Conservation (phyloP, 176 grass and related monocot genomes). For the Calamus simplicifolius region DNA sequence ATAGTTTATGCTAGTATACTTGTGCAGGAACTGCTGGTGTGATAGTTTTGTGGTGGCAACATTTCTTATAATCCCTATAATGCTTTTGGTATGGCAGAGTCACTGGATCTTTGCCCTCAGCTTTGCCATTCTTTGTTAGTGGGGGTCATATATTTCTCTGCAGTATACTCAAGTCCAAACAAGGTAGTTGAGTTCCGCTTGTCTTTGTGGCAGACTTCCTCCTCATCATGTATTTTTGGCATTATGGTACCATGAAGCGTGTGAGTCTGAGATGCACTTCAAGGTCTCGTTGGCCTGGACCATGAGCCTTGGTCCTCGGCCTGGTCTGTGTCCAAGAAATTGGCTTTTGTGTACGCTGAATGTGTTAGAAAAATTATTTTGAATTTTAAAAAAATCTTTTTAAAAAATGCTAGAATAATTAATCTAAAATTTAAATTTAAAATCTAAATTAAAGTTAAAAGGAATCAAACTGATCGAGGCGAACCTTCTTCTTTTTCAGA, state of each 20-base stretch:
- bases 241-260: slow-evolving; percentile 58
- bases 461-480: no score
- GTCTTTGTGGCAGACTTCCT: slow-evolving; percentile 33
- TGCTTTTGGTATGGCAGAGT: slow-evolving; percentile 72
- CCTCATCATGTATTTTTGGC: slow-evolving; percentile 56
- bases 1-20: neutral
- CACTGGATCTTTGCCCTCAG: slow-evolving; percentile 54
- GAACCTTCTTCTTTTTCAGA: no score
- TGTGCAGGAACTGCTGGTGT: slow-evolving; percentile 63
- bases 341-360: no score
- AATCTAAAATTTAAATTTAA: no score
- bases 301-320: no score
- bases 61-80: slow-evolving; percentile 69
- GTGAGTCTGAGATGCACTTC: slow-evolving; percentile 67
- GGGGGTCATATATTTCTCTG: slow-evolving; percentile 44
- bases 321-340: no score
- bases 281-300: slow-evolving; percentile 5
- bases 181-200: slow-evolving; percentile 81
- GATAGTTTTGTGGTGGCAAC: slow-evolving; percentile 77
- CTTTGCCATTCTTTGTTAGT: slow-evolving; percentile 53
- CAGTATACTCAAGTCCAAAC: slow-evolving; percentile 41
- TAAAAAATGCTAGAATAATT: no score
- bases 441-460: no score
- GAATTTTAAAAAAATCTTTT: no score
- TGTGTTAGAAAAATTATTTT: no score